phyloP scores from a whole-genome alignment of 208 protist species.

The Crithidia expoeki region DNA sequence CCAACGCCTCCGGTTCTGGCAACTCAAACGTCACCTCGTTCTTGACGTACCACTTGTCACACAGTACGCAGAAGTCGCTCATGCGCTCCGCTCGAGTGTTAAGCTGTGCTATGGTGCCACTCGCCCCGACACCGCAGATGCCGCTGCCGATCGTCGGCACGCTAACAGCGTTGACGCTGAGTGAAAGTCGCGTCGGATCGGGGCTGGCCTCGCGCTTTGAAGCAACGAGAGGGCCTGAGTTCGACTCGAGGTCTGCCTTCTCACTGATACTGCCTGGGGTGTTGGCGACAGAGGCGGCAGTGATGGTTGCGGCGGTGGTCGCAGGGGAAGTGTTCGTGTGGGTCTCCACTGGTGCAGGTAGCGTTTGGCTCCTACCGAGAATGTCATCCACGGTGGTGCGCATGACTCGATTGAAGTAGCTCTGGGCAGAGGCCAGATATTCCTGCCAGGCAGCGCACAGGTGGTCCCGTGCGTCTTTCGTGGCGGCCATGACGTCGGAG shows the following conservation, averaged over 20 bases:
- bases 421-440: conserved; percentile 53
- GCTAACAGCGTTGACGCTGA: conserved; percentile 20
- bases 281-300: background rate
- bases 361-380: conserved; percentile 9
- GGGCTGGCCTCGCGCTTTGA: background rate
- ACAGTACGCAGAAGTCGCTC: conserved; percentile 76
- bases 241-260: conserved; percentile 19
- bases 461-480: conserved; percentile 31
- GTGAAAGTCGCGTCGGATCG: conserved; percentile 5
- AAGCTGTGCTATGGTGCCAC: conserved; percentile 11
- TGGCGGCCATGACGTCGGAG: conserved; percentile 40
- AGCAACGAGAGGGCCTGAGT: conserved; percentile 7
- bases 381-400: conserved; percentile 34
- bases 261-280: background rate
- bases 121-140: conserved; percentile 7
- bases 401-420: conserved; percentile 44
- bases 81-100: conserved; percentile 60
- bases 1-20: conserved; percentile 47
- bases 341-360: background rate
- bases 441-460: conserved; percentile 58
- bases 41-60: conserved; percentile 70
- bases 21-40: conserved; percentile 71
- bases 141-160: conserved; percentile 12
- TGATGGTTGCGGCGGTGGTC: background rate
- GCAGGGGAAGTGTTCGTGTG: background rate